These are phyloP conservation scores for Rhododendron molle DNA, from an alignment of 148 eudicot genomes.

Conservation along the genomic window DNA sequence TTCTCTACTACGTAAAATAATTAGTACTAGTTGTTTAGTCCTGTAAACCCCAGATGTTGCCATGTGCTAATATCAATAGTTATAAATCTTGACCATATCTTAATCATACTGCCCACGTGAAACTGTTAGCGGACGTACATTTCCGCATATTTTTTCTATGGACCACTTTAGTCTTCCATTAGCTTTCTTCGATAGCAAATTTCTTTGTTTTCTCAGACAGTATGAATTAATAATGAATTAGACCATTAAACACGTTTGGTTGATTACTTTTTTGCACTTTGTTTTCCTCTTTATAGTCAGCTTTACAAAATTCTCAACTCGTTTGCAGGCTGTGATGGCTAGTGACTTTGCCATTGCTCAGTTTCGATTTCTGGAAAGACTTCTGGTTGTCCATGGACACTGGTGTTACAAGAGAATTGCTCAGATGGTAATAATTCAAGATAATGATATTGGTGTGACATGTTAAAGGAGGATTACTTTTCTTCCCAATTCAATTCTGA, in stretches of 20 bases:
- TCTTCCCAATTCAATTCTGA: not conserved
- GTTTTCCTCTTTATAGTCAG: not conserved
- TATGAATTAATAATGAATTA: not conserved
- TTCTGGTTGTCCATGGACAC: constrained; percentile 92
- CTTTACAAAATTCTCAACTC: constrained; percentile 31
- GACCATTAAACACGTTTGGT: not conserved
- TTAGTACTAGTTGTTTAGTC: too few species aligned
- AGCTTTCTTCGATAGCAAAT: not conserved
- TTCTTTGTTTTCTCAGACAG: not conserved
- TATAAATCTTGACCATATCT: not conserved
- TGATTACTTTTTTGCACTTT: not conserved
- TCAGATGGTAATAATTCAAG: constrained; percentile 16
- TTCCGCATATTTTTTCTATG: not conserved
- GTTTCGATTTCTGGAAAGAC: constrained; percentile 85
- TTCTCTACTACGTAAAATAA: not conserved
- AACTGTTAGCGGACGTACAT: not conserved
- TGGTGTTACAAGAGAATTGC: constrained; percentile 99
- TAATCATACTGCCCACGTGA: not conserved
- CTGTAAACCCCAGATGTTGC: not conserved
- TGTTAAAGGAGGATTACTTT: not conserved
- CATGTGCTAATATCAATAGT: not conserved
- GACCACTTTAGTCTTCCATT: not conserved
- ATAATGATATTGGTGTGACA: too few species aligned
- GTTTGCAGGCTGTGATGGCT: constrained; percentile 96
- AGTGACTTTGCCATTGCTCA: constrained; percentile 96